These are phyloP conservation scores for Byssochlamys sp. DNA, from an alignment of 2,329 filamentous ascomycete species.

Conservation along the genomic window DNA sequence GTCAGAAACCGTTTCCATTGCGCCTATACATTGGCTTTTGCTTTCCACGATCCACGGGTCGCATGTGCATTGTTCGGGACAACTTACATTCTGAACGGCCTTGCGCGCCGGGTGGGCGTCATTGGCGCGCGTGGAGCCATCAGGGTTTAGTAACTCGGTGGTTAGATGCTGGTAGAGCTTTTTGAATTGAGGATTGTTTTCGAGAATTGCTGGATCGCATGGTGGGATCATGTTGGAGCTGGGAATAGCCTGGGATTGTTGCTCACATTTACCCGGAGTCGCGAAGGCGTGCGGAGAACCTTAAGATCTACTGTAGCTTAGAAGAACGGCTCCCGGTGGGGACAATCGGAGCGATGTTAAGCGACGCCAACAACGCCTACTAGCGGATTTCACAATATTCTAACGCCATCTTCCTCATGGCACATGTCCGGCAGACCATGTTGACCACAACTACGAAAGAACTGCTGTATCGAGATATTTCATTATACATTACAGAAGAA, in stretches of 20 bases:
- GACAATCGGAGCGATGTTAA: background rate
- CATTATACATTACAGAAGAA: background rate
- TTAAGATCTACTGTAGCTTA: background rate
- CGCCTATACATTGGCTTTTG: background rate
- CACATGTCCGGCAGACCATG: background rate
- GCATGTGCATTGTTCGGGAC: background rate
- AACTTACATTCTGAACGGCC: conserved; percentile 24
- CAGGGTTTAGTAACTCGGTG: conserved; percentile 26
- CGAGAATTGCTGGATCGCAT: conserved; percentile 29
- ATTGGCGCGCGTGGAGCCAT: conserved; percentile 30
- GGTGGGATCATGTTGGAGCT: conserved; percentile 32
- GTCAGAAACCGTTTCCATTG: background rate
- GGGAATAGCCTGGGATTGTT: background rate
- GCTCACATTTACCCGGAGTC: background rate
- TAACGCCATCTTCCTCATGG: background rate
- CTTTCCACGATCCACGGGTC: background rate
- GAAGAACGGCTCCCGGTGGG: background rate
- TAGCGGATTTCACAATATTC: background rate
- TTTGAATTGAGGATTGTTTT: conserved; percentile 35
- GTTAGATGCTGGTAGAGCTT: conserved; percentile 32
- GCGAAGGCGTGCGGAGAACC: background rate
- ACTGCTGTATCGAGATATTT: background rate
- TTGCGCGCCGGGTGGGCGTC: conserved; percentile 20
- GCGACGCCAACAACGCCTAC: background rate
- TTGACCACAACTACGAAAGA: background rate